These are phyloP conservation scores for Podospora tetraspora DNA, from an alignment of 495 filamentous ascomycete genomes.

Conservation along the genomic window DNA sequence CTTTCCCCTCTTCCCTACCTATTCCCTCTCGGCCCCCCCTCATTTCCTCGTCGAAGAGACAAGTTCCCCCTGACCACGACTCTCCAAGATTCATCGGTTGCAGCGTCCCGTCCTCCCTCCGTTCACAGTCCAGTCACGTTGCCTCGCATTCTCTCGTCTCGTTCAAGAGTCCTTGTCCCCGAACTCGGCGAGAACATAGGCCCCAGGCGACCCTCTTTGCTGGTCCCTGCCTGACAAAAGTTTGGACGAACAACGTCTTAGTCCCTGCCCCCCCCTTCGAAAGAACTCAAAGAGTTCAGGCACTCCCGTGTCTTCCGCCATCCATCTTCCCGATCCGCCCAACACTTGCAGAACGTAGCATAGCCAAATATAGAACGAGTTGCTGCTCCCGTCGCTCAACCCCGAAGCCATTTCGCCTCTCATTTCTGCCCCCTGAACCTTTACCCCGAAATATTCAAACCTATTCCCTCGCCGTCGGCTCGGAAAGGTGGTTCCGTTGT, in stretches of 20 bases:
- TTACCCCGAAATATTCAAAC: background rate
- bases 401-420: conserved; percentile 18
- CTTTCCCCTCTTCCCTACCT: conserved; percentile 1
- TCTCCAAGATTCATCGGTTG: background rate
- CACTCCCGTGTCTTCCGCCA: background rate
- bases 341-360: conserved; percentile 44
- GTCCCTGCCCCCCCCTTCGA: background rate
- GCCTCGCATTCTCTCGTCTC: background rate
- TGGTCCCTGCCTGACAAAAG: conserved; percentile 4
- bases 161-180: background rate
- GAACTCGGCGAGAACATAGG: background rate
- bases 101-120: conserved; percentile 1
- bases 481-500: background rate
- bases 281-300: background rate
- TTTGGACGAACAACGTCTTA: conserved; percentile 10
- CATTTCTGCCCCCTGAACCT: conserved; percentile 27
- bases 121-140: background rate
- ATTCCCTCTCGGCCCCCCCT: background rate
- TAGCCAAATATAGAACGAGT: conserved; percentile 49
- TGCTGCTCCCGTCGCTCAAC: conserved; percentile 35
- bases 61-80: background rate
- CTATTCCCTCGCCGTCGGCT: conserved; percentile 11
- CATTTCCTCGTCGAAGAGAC: background rate
- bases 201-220: background rate
- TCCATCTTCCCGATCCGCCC: background rate